These are phyloP conservation scores for Limonomyces culmigenus DNA, from an alignment of 1,284 basidiomycete genomes.

Conservation along the genomic window DNA sequence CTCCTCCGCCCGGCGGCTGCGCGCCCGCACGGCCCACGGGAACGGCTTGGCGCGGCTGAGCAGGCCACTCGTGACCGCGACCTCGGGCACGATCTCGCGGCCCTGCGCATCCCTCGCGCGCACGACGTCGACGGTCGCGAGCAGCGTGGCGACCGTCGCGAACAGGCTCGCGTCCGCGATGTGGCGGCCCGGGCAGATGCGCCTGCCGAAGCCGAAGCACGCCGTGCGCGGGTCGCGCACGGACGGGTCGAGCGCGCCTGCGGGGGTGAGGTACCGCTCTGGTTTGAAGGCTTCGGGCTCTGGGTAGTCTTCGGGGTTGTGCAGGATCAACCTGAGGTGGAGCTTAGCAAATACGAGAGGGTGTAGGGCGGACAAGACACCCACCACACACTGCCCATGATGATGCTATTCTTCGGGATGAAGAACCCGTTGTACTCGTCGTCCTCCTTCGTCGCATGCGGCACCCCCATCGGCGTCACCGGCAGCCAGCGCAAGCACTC, in stretches of 20 bases:
- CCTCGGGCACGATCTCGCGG: constrained; percentile 6
- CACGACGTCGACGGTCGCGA: constrained; percentile 11
- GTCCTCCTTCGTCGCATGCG: constrained; percentile 11
- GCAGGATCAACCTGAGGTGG: constrained; percentile 2
- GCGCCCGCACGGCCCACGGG: background rate
- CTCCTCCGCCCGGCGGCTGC: no score
- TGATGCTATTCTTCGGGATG: constrained; percentile 13
- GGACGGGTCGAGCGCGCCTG: background rate
- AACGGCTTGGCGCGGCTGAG: constrained; percentile 1
- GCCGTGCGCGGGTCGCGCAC: constrained; percentile 1
- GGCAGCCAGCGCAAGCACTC: constrained; percentile 23
- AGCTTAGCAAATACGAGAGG: constrained; percentile 3
- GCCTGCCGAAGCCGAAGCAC: constrained; percentile 2
- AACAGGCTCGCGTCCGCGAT: constrained; percentile 12
- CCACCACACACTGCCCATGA: constrained; percentile 15
- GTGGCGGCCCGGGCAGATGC: constrained; percentile 6
- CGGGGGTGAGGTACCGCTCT: constrained; percentile 1
- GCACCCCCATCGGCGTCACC: constrained; percentile 9
- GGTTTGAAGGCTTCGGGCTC: constrained; percentile 1
- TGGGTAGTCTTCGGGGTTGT: background rate
- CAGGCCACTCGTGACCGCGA: background rate
- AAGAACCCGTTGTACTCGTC: constrained; percentile 12
- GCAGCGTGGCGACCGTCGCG: constrained; percentile 9
- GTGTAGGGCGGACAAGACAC: no score
- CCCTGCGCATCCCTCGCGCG: constrained; percentile 8